These are phyloP conservation scores for Sanguinoderma infundibulare DNA, from an alignment of 1,284 basidiomycete genomes.

Conservation along the genomic window DNA sequence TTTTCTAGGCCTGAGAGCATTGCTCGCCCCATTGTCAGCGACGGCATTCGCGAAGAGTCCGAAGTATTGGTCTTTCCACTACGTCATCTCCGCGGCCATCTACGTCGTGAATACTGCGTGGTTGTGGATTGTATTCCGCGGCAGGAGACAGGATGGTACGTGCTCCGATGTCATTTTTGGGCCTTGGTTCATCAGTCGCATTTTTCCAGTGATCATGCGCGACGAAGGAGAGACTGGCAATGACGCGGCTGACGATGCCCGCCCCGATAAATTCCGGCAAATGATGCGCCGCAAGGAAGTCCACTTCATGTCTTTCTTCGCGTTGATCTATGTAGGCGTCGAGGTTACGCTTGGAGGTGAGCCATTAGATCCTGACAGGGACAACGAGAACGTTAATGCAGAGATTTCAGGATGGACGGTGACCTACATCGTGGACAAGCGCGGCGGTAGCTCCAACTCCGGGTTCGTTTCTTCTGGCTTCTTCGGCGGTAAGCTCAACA, in stretches of 20 bases:
- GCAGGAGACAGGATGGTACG: slow-evolving; percentile 53
- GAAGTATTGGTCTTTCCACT: slow-evolving; percentile 62
- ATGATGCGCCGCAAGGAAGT: slow-evolving; percentile 57
- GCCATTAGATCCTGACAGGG: background rate
- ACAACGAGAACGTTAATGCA: background rate
- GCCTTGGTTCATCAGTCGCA: background rate
- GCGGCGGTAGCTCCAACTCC: slow-evolving; percentile 36
- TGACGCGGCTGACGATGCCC: slow-evolving; percentile 25
- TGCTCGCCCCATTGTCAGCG: slow-evolving; percentile 66
- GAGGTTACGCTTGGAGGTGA: slow-evolving; percentile 68
- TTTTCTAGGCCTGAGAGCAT: slow-evolving; percentile 57
- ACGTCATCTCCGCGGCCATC: slow-evolving; percentile 62
- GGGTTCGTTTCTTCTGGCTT: slow-evolving; percentile 42
- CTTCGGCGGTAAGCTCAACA: slow-evolving; percentile 32
- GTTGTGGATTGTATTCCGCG: slow-evolving; percentile 55
- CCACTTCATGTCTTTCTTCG: slow-evolving; percentile 64
- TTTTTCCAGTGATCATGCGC: slow-evolving; percentile 28
- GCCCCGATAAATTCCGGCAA: slow-evolving; percentile 49
- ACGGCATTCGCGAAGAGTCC: slow-evolving; percentile 65
- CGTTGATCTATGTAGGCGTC: slow-evolving; percentile 62
- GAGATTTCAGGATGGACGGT: slow-evolving; percentile 11
- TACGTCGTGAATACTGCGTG: slow-evolving; percentile 49
- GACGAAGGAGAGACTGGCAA: slow-evolving; percentile 44
- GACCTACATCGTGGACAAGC: slow-evolving; percentile 38
- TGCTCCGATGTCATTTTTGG: background rate